Evolutionary conservation across 139 green algal species (phyloP).

Genomic region (Chlorella vulgaris): DNA sequence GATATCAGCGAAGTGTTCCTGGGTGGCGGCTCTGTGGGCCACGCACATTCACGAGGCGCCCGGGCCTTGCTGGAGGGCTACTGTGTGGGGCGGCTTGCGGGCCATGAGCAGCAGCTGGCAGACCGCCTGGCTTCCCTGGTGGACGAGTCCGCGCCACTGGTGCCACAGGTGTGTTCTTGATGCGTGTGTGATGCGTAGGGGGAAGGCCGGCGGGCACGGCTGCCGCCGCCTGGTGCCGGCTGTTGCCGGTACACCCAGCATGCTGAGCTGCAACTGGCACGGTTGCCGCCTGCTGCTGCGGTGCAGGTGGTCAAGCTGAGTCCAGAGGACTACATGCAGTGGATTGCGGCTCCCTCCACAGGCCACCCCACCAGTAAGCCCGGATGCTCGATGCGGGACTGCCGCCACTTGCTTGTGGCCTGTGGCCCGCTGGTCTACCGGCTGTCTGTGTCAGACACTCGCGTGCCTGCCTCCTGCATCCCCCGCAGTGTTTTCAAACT

Average conservation of each 20-base stretch:
- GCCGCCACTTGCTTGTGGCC: no score
- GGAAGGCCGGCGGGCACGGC: not conserved
- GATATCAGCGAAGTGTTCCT: slow-evolving; percentile 29
- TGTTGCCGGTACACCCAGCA: not conserved
- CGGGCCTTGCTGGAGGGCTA: slow-evolving; percentile 24
- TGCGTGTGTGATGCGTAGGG: not conserved
- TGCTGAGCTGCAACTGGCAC: not conserved
- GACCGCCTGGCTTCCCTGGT: not conserved
- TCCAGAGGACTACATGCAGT: slow-evolving; percentile 7
- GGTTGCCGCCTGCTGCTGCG: not conserved
- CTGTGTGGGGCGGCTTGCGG: slow-evolving; percentile 18
- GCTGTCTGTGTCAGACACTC: no score
- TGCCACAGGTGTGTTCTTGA: slow-evolving; percentile 20
- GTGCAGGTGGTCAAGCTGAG: slow-evolving; percentile 23
- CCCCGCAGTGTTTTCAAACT: slow-evolving; percentile 28
- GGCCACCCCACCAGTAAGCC: slow-evolving; percentile 32
- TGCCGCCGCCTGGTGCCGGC: not conserved
- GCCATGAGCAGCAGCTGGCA: not conserved
- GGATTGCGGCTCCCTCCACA: slow-evolving; percentile 27
- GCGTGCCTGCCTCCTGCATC: no score
- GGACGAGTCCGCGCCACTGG: slow-evolving; percentile 26
- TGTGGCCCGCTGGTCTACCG: no score
- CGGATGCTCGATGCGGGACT: no score
- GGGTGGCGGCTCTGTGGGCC: not conserved
- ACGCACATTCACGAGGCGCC: slow-evolving; percentile 11